Percentiles rank a stretch among this genome's conserved stretches.
These are phyloP conservation scores for Aspergillus awamori DNA, from an alignment of 2,329 filamentous ascomycete genomes.

Conservation along the genomic window DNA sequence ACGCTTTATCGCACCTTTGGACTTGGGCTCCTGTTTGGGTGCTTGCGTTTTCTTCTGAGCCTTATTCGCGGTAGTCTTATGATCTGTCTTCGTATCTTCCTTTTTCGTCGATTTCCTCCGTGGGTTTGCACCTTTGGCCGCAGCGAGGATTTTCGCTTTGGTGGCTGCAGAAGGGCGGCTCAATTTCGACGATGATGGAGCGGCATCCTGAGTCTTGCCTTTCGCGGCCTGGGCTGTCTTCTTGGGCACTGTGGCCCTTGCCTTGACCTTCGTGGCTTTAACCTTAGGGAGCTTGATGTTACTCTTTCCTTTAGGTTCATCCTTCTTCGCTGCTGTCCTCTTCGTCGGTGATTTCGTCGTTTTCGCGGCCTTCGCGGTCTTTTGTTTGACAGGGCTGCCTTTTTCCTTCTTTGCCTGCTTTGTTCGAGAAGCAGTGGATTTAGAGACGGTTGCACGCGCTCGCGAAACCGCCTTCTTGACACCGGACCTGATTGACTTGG, in stretches of 20 bases:
- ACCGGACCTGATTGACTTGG: slow-evolving; percentile 37
- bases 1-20: slow-evolving; percentile 1
- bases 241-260: slow-evolving; percentile 28
- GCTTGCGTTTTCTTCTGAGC: neutral
- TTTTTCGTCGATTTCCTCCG: slow-evolving; percentile 22
- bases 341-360: slow-evolving; percentile 16
- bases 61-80: slow-evolving; percentile 10
- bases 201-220: slow-evolving; percentile 17
- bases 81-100: slow-evolving; percentile 10
- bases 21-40: slow-evolving; percentile 6
- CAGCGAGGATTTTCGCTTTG: slow-evolving; percentile 33
- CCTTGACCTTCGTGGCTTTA: slow-evolving; percentile 31
- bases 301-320: slow-evolving; percentile 21
- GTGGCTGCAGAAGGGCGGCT: slow-evolving; percentile 34
- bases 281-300: slow-evolving; percentile 35
- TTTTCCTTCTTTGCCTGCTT: slow-evolving; percentile 25
- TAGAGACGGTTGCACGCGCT: slow-evolving; percentile 27
- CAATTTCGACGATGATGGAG: slow-evolving; percentile 19
- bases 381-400: slow-evolving; percentile 15
- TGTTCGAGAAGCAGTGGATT: slow-evolving; percentile 19
- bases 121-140: slow-evolving; percentile 25
- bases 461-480: slow-evolving; percentile 36
- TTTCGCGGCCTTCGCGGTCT: slow-evolving; percentile 19
- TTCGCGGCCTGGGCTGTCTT: slow-evolving; percentile 19
- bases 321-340: slow-evolving; percentile 18